Evolutionary conservation across 305 asterid genomes (phyloP).

Genomic region (Fraxinus xanthoxyloides): DNA sequence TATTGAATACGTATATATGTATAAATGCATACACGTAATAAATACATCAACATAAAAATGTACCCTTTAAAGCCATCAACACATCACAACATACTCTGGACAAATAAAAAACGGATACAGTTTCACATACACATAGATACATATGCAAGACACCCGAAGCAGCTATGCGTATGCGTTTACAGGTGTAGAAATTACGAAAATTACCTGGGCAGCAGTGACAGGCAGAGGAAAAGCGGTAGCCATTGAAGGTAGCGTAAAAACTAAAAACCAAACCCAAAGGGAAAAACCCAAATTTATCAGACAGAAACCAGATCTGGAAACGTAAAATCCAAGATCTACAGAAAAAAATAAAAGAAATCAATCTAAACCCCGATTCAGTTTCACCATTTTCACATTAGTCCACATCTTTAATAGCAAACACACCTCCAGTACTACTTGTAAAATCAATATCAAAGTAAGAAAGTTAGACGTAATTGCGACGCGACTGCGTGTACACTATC

Average conservation of each 20-base stretch:
- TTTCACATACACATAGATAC: constrained; percentile 4
- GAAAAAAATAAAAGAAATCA: constrained; percentile 5
- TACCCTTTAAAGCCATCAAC: not conserved
- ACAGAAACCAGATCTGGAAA: constrained; percentile 67
- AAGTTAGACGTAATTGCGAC: not conserved
- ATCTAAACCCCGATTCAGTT: constrained; percentile 31
- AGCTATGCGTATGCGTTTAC: not conserved
- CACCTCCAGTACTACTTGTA: not conserved
- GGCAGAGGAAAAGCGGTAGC: constrained; percentile 78
- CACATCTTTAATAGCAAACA: constrained; percentile 10
- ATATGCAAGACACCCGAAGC: not conserved
- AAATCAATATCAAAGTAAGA: not conserved
- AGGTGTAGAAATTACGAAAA: not conserved
- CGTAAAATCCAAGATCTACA: constrained; percentile 44
- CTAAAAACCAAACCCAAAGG: constrained; percentile 24
- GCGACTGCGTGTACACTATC: not conserved
- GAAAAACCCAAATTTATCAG: constrained; percentile 1
- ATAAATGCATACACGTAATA: not conserved
- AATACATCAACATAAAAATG: not conserved
- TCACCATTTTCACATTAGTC: constrained; percentile 35
- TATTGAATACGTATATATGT: no score
- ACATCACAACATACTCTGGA: not conserved
- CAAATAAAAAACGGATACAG: not conserved
- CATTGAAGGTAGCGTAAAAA: constrained; percentile 41
- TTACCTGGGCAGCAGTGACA: constrained; percentile 93